These are phyloP conservation scores for Phialophora expanda DNA, from an alignment of 2,329 filamentous ascomycete genomes.

Conservation along the genomic window DNA sequence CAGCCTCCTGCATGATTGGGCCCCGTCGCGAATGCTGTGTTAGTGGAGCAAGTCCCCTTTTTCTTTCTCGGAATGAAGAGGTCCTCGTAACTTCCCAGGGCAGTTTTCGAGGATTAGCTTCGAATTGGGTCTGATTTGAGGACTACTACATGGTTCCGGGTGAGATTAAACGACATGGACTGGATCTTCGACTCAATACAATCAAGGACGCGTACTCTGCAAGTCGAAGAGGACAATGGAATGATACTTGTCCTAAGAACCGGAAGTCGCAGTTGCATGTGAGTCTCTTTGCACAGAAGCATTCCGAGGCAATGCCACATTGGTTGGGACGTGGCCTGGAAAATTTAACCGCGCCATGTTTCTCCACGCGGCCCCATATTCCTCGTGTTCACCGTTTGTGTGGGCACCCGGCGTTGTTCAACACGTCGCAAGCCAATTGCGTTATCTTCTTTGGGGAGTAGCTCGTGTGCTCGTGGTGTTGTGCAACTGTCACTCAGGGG, in stretches of 20 bases:
- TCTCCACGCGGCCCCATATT: not conserved
- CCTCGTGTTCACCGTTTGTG: not conserved
- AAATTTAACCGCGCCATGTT: conserved; percentile 1
- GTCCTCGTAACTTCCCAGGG: not conserved
- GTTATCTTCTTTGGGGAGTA: not conserved
- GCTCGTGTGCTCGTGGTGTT: not conserved
- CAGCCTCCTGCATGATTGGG: not conserved
- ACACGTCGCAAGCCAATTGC: not conserved
- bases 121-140: not conserved
- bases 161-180: not conserved
- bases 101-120: not conserved
- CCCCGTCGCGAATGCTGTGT: not conserved
- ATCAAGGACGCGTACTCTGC: not conserved
- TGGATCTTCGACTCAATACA: not conserved
- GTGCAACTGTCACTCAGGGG: not conserved
- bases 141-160: not conserved
- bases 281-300: not conserved
- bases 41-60: not conserved
- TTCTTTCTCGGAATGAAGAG: not conserved
- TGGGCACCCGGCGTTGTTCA: not conserved
- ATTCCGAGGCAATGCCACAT: not conserved
- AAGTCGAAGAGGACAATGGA: not conserved
- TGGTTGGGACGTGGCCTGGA: not conserved
- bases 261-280: not conserved
- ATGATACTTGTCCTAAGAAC: not conserved